phyloP scores from a whole-genome alignment of 805 yeast genomes.

The Hanseniaspora valbyensis region DNA sequence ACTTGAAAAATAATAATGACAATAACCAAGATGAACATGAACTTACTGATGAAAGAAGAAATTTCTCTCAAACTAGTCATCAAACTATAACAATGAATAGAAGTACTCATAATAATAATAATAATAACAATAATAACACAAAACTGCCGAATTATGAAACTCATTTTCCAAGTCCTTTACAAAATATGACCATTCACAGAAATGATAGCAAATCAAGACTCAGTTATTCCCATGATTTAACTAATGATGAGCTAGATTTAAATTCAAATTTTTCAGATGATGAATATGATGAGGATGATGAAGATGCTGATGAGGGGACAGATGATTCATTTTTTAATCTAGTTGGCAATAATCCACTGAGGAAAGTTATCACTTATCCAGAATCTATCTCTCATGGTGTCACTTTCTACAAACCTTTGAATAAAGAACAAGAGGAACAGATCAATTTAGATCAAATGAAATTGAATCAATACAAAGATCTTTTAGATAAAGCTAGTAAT shows the following conservation, averaged over 20 bases:
- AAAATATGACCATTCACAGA: background rate
- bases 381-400: slow-evolving; percentile 6
- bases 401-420: slow-evolving; percentile 4
- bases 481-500: slow-evolving; percentile 52
- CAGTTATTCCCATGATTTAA: background rate
- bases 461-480: slow-evolving; percentile 32
- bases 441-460: background rate
- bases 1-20: background rate
- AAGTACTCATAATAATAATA: background rate
- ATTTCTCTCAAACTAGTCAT: background rate
- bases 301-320: background rate
- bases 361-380: slow-evolving; percentile 1
- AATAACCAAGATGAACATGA: background rate
- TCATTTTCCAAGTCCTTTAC: slow-evolving; percentile 9
- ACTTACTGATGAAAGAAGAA: background rate
- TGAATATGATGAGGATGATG: slow-evolving; percentile 1
- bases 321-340: background rate
- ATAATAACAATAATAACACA: background rate
- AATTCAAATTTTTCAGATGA: background rate
- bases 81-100: background rate
- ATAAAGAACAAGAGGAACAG: slow-evolving; percentile 16
- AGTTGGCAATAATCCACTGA: background rate
- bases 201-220: background rate
- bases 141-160: background rate
- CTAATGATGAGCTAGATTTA: background rate